Base-by-base conservation (phyloP, 495 filamentous ascomycete species). In the Penicillium mononematosum region DNA sequence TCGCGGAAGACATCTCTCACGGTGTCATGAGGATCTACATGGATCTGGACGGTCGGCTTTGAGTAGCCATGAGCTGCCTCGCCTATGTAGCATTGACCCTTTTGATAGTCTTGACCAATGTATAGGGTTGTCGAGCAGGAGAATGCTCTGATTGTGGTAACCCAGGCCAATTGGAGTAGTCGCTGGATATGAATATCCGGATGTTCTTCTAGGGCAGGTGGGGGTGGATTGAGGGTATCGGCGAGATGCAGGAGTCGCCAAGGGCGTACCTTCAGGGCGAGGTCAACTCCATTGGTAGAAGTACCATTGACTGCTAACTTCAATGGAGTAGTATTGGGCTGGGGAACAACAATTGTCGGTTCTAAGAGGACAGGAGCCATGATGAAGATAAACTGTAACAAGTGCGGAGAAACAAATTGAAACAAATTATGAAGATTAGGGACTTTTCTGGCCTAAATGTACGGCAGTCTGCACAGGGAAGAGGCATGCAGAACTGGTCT, bases 161-260 rank as follows among this genome's bases (percentile, higher is more conserved):
- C 16, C 63, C 63, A 65, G 25, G 60, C 56, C 31, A 62, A 47
- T 7, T 65, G 63, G 1, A 65, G 19, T 3, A 65, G 19, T 14
- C 59, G 45, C 34, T 65, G 63, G 29, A 65, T 34, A 16, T 62
- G 59, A 14, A 62, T 55, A 42, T 65, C 63, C 10, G 50, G 31
- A 45, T 54, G 25, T n/a, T 62, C 59, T 1, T 45, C 27, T 4
- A 41, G 31, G n/a, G 50, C 36, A 1, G 20, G 16, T 2, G 53
- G 9, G 17, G 53, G 34, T 16, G 54, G 53, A 22, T 52, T 22
- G 9, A 65, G 20, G 11, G 45, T 17, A 25, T 65, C 54, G 20
- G 55, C 24, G n/a, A 65, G 56, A 2, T 45, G 32, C 2, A 62
- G 50, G 11, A 65, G 56, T 2, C 7, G 34, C 36, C 41, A 36